Evolutionary conservation across 2,329 filamentous ascomycete species (phyloP).

Genomic region (Botrytis porri): DNA sequence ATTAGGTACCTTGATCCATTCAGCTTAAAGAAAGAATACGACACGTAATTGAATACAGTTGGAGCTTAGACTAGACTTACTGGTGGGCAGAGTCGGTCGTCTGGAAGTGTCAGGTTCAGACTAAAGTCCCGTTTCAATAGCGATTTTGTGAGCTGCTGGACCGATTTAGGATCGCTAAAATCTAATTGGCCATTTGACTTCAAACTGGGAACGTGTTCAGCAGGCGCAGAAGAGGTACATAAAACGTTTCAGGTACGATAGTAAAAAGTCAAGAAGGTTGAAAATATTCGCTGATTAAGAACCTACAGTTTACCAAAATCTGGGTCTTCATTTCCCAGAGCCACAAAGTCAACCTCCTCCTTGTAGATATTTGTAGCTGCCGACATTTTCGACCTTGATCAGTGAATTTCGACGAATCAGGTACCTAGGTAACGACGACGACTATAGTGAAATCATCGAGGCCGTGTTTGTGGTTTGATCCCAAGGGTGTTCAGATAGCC

Average conservation of each 20-base stretch:
- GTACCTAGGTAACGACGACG: not conserved
- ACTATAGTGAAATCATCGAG: not conserved
- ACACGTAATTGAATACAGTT: not conserved
- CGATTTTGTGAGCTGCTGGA: slow-evolving; percentile 78
- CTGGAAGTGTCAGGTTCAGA: slow-evolving; percentile 66
- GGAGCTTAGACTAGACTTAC: slow-evolving; percentile 45
- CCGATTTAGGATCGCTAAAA: slow-evolving; percentile 73
- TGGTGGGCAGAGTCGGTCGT: slow-evolving; percentile 81
- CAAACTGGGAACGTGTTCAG: slow-evolving; percentile 40
- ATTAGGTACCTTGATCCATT: slow-evolving; percentile 48
- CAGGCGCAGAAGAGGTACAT: not conserved
- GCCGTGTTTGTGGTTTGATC: not conserved
- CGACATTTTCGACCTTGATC: slow-evolving; percentile 26
- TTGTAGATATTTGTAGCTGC: slow-evolving; percentile 48
- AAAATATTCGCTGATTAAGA: not conserved
- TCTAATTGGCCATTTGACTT: slow-evolving; percentile 63
- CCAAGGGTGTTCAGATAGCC: not conserved
- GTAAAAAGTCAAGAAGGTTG: slow-evolving; percentile 15
- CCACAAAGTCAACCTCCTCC: slow-evolving; percentile 58
- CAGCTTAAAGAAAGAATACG: not conserved
- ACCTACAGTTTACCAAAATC: slow-evolving; percentile 58
- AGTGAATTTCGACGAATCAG: not conserved
- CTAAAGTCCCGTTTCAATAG: slow-evolving; percentile 74
- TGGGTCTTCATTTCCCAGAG: slow-evolving; percentile 55
- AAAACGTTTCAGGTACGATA: not conserved